Evolutionary conservation across 2,329 filamentous ascomycete genomes (phyloP), one percentile per base, ranked within the genome.

Genomic region (Dactylonectria macrodidyma): DNA sequence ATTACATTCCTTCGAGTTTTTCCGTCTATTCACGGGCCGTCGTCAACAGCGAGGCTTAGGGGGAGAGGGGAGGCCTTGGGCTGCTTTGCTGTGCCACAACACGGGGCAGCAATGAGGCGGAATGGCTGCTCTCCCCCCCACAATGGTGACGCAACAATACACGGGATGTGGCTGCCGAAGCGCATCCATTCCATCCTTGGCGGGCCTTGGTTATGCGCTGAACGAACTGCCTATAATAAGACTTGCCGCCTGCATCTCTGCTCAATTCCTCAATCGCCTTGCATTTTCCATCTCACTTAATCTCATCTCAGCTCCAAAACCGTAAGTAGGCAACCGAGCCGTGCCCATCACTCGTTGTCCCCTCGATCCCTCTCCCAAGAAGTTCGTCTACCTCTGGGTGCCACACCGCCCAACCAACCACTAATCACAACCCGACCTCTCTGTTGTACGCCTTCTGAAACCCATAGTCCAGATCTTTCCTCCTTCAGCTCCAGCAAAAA

Each of bases 401-500:
- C 47, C 12, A 33, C 7, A 51, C 54, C 33, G 14, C 19, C 66
- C 51, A 68, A 62, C 69, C 38, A 57, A 26, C 26, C 26, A 5
- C 16, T 50, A 50, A 38, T 48, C 36, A 47, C 50, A 62, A 9
- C n/a, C 14, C n/a, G 44, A 19, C 8, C n/a, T 7, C n/a, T 22
- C 6, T 22, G 44, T 7, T 30, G 26, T 30, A 30, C 26, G 26
- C n/a, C 22, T 36, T 14, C 50, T 36, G 30, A 54, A n/a, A n/a
- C n/a, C 44, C 19, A 11, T 8, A 22, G 11, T 38, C 38, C 12
- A 44, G 38, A 9, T 50, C 3, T 19, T 55, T 50, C 3, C 46
- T 55, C 70, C 56, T 50, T 14, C 50, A 2, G 10, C 10, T 58
- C 62, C 4, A 26, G 38, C 46, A 63, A 71, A 52, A 50, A 79